These are phyloP conservation scores for Penicillium fuscoglaucum DNA, from an alignment of 2,329 filamentous ascomycete species.

Conservation along the genomic window DNA sequence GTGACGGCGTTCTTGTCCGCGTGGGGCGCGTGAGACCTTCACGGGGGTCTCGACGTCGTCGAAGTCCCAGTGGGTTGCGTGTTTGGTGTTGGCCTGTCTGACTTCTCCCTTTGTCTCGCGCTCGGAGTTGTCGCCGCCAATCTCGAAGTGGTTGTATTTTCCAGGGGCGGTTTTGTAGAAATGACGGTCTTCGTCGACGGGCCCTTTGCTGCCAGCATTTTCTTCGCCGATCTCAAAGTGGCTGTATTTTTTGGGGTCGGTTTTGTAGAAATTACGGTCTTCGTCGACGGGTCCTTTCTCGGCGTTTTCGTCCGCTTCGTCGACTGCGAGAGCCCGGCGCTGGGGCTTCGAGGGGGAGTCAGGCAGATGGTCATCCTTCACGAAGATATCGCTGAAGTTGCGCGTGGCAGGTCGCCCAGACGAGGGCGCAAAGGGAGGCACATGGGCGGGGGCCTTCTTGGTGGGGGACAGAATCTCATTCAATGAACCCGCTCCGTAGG, in stretches of 20 bases:
- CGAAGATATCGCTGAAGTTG: slow-evolving; percentile 69
- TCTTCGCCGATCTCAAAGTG: slow-evolving; percentile 53
- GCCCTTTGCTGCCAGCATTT: background rate
- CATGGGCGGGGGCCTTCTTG: slow-evolving; percentile 53
- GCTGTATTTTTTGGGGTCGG: slow-evolving; percentile 75
- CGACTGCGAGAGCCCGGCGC: slow-evolving; percentile 2
- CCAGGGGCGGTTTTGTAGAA: slow-evolving; percentile 65
- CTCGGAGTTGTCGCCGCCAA: slow-evolving; percentile 34
- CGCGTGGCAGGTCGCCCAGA: slow-evolving; percentile 70
- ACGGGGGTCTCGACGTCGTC: slow-evolving; percentile 82
- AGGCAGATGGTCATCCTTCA: slow-evolving; percentile 44
- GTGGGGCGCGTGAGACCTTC: slow-evolving; percentile 66
- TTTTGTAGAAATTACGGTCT: slow-evolving; percentile 51
- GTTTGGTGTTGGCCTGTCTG: slow-evolving; percentile 44
- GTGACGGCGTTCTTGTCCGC: slow-evolving; percentile 71
- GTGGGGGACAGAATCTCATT: slow-evolving; percentile 67
- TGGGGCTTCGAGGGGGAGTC: slow-evolving; percentile 32
- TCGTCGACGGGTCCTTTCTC: slow-evolving; percentile 19
- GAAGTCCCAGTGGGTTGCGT: slow-evolving; percentile 80
- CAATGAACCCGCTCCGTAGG: slow-evolving; percentile 53
- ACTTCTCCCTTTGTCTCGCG: slow-evolving; percentile 30
- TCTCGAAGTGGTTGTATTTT: slow-evolving; percentile 69
- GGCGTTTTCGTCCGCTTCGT: background rate
- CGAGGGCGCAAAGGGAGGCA: slow-evolving; percentile 60
- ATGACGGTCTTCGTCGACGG: slow-evolving; percentile 34